phyloP scores from a whole-genome alignment of 495 filamentous ascomycete genomes.

The Saxophila tyrrhenica region DNA sequence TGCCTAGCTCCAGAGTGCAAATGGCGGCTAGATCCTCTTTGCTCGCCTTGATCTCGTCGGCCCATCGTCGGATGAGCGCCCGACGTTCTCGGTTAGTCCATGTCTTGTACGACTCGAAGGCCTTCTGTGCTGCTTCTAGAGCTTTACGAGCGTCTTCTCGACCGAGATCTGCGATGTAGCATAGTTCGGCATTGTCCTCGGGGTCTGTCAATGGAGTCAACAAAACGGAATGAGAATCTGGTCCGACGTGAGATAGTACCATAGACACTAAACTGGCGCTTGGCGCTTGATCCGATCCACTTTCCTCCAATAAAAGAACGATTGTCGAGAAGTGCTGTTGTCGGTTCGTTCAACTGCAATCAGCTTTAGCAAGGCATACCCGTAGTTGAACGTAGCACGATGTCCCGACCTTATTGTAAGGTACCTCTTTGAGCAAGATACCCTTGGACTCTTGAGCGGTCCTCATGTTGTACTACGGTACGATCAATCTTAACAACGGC shows the following conservation, averaged over 20 bases:
- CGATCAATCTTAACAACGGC: too few relatives aligned
- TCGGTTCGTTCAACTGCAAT: conserved; percentile 65
- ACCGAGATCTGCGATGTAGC: conserved; percentile 4
- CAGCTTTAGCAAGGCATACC: not conserved
- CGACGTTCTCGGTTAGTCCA: conserved; percentile 5
- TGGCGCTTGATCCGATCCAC: conserved; percentile 64
- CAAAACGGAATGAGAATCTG: not conserved
- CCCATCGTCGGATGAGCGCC: conserved; percentile 5
- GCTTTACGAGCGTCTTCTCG: conserved; percentile 5
- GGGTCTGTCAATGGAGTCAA: conserved; percentile 3
- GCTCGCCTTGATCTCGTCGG: conserved; percentile 10
- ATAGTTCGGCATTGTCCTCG: conserved; percentile 11
- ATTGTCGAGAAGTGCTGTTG: conserved; percentile 55
- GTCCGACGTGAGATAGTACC: conserved; percentile 33
- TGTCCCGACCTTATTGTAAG: not conserved
- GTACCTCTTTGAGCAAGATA: not conserved
- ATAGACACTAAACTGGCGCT: conserved; percentile 68
- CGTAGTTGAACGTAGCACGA: not conserved
- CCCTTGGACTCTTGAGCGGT: not conserved
- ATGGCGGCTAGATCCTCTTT: conserved; percentile 6
- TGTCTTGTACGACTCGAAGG: conserved; percentile 3
- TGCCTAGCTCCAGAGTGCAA: not conserved
- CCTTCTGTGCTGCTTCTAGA: conserved; percentile 3
- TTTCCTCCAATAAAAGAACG: conserved; percentile 75
- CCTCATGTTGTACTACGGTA: not conserved